Evolutionary conservation across 768 basidiomycete species (phyloP), one percentile per base, ranked within the genome.

Genomic region (Kwoniella sp.): DNA sequence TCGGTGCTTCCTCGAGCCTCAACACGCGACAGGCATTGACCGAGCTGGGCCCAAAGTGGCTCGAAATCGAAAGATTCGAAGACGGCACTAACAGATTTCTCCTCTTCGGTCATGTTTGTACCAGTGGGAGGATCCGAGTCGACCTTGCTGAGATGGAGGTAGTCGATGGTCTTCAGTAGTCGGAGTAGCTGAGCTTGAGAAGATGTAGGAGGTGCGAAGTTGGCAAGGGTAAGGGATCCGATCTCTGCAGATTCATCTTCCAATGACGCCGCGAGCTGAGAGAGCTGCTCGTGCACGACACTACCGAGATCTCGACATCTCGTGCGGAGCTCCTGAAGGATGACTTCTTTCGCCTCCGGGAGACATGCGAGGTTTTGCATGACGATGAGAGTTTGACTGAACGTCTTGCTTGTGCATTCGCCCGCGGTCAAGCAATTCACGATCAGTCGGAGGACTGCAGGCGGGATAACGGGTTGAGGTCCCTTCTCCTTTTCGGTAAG

Each of bases 381-480:
- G 34, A 97, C 86, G 20, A 89, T 85, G 48, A 98, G 84, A 45
- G 92, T 93, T 77, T 93, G 89, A 71, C 93, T 90, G 86, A 99
- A 99, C n/a, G 94, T 96, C 31, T 90, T 86, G 48, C 90, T 91
- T 25, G 93, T 93, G 76, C 95, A 98, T 83, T 99, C 96, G 50
- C 96, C 96, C 22, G 90, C 85, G n/a, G 96, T 97, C 68, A 99
- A 84, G 72, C 98, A 93, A 80, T 98, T 98, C 78, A 96, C 93
- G 66, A 98, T 92, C 38, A 93, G 86, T 38, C 91, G 88, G 26
- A 98, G 85, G n/a, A 90, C 88, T 2, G 87, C 79, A 57, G 90
- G 87, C 7, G 94, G 92, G 64, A 98, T 89, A 69, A 89, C 88
- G 13, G 96, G 96, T 20, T 63, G 91, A n/a, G 63, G 67, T 34